These are phyloP conservation scores for Arabidopsis lyrata DNA, from an alignment of 441 rosid species.

Conservation along the genomic window DNA sequence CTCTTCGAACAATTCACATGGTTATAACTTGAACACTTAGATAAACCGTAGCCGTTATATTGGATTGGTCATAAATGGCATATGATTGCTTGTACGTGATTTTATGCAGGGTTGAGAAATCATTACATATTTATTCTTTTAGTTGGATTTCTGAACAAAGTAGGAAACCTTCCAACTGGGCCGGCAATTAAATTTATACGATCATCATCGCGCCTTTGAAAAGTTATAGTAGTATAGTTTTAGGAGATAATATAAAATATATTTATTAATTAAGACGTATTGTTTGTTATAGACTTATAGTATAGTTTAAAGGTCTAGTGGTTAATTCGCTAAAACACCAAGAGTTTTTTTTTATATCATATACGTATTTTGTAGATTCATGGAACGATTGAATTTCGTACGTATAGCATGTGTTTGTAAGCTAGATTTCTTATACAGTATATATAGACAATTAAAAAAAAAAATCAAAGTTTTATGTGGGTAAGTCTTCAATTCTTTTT, in stretches of 20 bases:
- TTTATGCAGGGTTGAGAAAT: slow-evolving; percentile 35
- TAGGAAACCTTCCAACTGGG: slow-evolving; percentile 35
- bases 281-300: neutral
- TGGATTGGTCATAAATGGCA: slow-evolving; percentile 43
- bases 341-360: neutral
- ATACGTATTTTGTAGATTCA: neutral
- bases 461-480: neutral
- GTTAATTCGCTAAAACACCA: neutral
- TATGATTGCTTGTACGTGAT: slow-evolving; percentile 49
- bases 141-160: slow-evolving; percentile 37
- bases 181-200: slow-evolving; percentile 18
- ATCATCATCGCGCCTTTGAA: slow-evolving; percentile 29
- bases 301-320: too few relatives aligned
- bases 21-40: slow-evolving; percentile 12
- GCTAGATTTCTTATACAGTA: too few relatives aligned
- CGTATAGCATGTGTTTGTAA: slow-evolving; percentile 1
- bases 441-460: too few relatives aligned
- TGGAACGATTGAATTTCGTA: neutral
- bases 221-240: neutral
- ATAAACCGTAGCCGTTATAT: neutral
- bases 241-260: neutral
- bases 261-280: neutral
- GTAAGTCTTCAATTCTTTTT: neutral
- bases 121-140: slow-evolving; percentile 35
- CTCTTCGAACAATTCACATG: slow-evolving; percentile 9